Evolutionary conservation across 306 rosid species (phyloP), one percentile per base, ranked within the genome.

Genomic region (Dalbergia cochinchinensis): DNA sequence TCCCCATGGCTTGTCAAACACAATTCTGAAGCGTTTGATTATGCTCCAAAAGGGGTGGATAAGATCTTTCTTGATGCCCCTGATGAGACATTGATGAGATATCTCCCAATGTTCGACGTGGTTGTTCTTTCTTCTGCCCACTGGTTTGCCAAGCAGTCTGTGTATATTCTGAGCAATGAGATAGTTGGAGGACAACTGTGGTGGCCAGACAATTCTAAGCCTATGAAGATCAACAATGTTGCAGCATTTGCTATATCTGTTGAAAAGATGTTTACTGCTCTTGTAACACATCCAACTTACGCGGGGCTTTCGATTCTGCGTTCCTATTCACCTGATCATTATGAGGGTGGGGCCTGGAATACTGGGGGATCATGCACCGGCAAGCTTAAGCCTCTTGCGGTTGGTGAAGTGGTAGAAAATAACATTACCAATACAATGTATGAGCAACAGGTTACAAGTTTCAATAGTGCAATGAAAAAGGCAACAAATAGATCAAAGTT

Each of bases 301-400:
- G 87, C 80, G 0, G 98, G 99, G 31, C 82, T 91, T 26, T 68
- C 90, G 7, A 95, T 95, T 47, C 82, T 95, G 61, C 91, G 98
- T 12, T 87, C 99, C 45, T 93, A 83, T 86, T 95, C 99, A 0
- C 99, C 99, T 11, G 99, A 95, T 78, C 99, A 95, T 82, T 95
- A 93, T 11, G 98, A 95, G 89, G 99, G 99, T 10, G 98, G 97
- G 8, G 90, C 91, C 19, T 95, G 97, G 99, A 95, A 95, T 70
- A 93, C 98, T 0, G 99, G 99, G 41, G 99, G 99, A 77, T 95
- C 98, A 41, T 95, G 99, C 88, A 95, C 99, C 0, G 99, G 99
- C 59, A 95, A 95, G 82, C 86, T 78, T 65, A 91, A 82, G 73
- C 99, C 98, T 63, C 85, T 95, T 73, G 87, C 79, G 64, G 39